Base-by-base conservation (phyloP, 2,329 filamentous ascomycete genomes). In the Tolypocladium tropicale region DNA sequence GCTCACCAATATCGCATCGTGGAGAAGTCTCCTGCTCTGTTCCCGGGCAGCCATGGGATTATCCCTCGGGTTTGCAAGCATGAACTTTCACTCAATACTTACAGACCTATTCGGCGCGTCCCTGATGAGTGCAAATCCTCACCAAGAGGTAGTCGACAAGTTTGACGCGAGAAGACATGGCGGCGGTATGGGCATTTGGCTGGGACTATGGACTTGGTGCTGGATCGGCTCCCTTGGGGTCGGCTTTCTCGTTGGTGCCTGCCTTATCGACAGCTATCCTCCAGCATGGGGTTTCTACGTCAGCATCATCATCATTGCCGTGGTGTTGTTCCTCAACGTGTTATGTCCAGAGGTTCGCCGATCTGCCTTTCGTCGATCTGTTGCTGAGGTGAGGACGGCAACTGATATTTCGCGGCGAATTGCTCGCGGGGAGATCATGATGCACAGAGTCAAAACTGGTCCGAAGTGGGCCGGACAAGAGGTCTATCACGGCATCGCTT, bases 381-480 rank as follows among this genome's bases (percentile, higher is more conserved):
- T 90, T 36, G 78, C 81, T 23, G 85, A 89, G 65, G 81, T 87
- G 36, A 75, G 80, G 64, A 76, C 69, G 49, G 78, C 77, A 60
- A 66, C 78, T 62, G 67, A 76, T 61, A 70, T 83, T 34, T 82
- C 79, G 37, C 74, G 78, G 46, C 76, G 84, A 55, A 74, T 91
- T 14, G 85, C 84, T 32, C 78, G 85, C 48, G 88, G 89, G 2
- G 88, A 92, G 67, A 77, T 90, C 62, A 91, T 85, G 75, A 82
- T 92, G 75, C 87, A 91, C 66, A 80, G 89, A 58, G 79, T 82
- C 55, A 81, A 86, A 54, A 85, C 83, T 53, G 87, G 87, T 0
- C 89, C 88, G 0, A 83, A 75, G 62, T 90, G 86, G 81, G 91
- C 86, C 87, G 85, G 83, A 52, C 81, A 92, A 67, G 88, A 92